Evolutionary conservation across 176 grass and related monocot species (phyloP), one percentile per base, ranked within the genome.

Genomic region (Rhipidocladum racemiflorum): DNA sequence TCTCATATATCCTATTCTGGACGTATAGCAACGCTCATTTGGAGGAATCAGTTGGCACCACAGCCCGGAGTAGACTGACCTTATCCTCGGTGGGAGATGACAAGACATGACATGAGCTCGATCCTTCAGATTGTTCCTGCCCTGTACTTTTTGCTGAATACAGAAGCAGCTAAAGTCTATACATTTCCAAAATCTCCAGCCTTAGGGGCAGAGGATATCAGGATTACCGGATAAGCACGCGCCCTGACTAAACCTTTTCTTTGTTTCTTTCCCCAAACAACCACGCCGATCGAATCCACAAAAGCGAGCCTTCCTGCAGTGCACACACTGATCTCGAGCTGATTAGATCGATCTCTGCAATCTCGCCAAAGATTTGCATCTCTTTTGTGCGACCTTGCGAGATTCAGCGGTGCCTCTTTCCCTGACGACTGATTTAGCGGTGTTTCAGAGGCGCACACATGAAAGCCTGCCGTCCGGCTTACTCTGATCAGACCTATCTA

Each of bases 241-340:
- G n/a, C n/a, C n/a, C n/a, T n/a, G n/a, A n/a, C n/a, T n/a, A n/a
- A n/a, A n/a, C n/a, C n/a, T n/a, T n/a, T n/a, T n/a, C n/a, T n/a
- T n/a, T n/a, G n/a, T n/a, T n/a, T n/a, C 36, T 72, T 57, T 57
- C 36, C 67, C 51, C 44, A 30, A 51, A 84, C 38, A 73, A 23
- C 48, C 68, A 39, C 27, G 30, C 62, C 29, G 70, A 48, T 61
- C 28, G 48, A 70, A 80, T 79, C 76, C 76, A 34, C 57, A 9
- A 43, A 72, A 74, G 21, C 38, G 1, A 71, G n/a, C 55, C 54
- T 24, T 38, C 16, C 27, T 23, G 15, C 28, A 16, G 10, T 36
- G 44, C n/a, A n/a, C n/a, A n/a, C n/a, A n/a, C n/a, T n/a, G n/a
- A 65, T 72, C 73, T 59, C 23, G 12, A 65, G 15, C 4, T 21